Base-by-base conservation (phyloP, 2,329 filamentous ascomycete genomes). In the Gyromitra esculenta region DNA sequence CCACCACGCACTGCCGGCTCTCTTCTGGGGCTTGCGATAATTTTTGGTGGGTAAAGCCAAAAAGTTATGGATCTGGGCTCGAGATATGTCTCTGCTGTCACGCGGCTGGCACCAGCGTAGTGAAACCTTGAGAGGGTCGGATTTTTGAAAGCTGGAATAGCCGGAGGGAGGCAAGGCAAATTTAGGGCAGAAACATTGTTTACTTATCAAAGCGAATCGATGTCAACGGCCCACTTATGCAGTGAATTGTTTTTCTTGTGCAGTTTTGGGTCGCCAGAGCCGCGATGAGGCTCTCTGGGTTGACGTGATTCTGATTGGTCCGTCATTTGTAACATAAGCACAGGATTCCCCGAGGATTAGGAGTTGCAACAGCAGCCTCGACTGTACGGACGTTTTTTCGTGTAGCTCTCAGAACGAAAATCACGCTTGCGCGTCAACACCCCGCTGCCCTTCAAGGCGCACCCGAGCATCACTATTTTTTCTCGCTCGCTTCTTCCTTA, bases 361-460 rank as follows among this genome's bases (percentile, higher is more conserved):
- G 18, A 21, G 18, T 21, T 21, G 45, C 45, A 54, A 9, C 18
- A 9, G 25, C 43, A 21, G 50, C 50, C 50, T 31, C 18, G 50
- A 54, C 50, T 54, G 3, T 31, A 31, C 50, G 11, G 21, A n/a
- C 1, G 43, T 52, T 52, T 37, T 48, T 5, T 52, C 62, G 43
- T 39, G 31, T 25, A 31, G 43, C 35, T 21, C 60, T 37, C 15
- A 35, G 41, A 50, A 52, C 60, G 60, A 64, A 31, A 64, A 39
- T 37, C 60, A 35, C 21, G 8, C 54, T 37, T 56, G 39, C 66
- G 52, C 54, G 52, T 59, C 39, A 45, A 31, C 21, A 48, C 18
- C 48, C 63, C n/a, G 65, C 9, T 25, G 56, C n/a, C 43, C 56
- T 62, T 43, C 31, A 18, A 43, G 45, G 18, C 50, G 43, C 21